Base-by-base conservation (phyloP, 805 yeast species). In the Saturnispora zaruensis region DNA sequence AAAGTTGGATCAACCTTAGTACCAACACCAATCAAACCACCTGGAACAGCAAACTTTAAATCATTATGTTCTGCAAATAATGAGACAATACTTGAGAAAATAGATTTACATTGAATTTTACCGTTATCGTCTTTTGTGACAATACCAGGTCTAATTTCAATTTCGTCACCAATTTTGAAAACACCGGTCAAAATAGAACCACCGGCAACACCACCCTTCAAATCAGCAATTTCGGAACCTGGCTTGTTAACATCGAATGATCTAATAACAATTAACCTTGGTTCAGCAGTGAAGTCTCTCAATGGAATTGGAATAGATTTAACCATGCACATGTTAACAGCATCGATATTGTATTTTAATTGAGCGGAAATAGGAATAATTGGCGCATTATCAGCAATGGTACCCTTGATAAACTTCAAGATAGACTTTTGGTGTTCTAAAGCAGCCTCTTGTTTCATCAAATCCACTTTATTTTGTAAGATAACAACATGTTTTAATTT, bases 121-220 rank as follows among this genome's bases (percentile, higher is more conserved):
- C 83, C 81, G 58, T 76, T 77, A 62, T 87, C 95, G 68, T 87
- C 96, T 69, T 90, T 93, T 57, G 96, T 89, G 53, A 93, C 98
- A 58, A 93, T 90, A 78, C 99, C 99, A 51, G 99, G 99, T 70
- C 99, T 81, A 66, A 93, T 90, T 75, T 93, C 99, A 64, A 93
- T 91, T 75, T 93, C 98, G 67, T 93, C 99, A 55, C 96, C 98
- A 56, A 93, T 77, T 67, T 87, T 84, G 76, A 93, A 87, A 45
- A 93, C 99, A 79, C 99, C 99, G 53, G 82, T 88, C 66, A 93
- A 77, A 62, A 93, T 91, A 48, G 96, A 88, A 60, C 99, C 99
- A 76, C 99, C 99, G 43, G 99, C 99, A 67, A 93, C 98, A 82
- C 99, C 99, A 64, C 99, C 99, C 74, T 90, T 90, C 68, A 93